A percentile compares a stretch with the other conserved stretches of the same genome.
phyloP scores from a whole-genome alignment of 306 rosid species.

The Gastrolobium villosum region DNA sequence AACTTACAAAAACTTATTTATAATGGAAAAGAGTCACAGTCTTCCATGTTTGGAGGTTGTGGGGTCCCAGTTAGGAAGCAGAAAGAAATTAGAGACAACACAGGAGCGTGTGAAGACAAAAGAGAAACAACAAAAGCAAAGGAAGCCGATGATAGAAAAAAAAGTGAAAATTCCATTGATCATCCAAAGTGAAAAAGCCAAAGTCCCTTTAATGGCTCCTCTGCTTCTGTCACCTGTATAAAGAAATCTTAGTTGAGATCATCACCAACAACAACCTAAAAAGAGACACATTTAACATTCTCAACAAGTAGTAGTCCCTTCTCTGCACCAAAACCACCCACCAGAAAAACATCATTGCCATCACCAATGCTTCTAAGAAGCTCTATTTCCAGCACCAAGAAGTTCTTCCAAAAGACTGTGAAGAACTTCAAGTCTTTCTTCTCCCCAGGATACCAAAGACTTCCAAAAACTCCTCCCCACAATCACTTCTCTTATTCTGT shows the following conservation, averaged over 20 bases:
- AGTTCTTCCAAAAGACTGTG: constrained; percentile 76
- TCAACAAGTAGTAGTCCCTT: constrained; percentile 37
- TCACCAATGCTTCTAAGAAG: constrained; percentile 72
- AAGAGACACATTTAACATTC: constrained; percentile 39
- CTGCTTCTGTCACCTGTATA: constrained; percentile 50
- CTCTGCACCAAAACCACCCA: constrained; percentile 40
- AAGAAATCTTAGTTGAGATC: constrained; percentile 58
- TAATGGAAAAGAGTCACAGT: constrained; percentile 38
- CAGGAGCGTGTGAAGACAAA: constrained; percentile 66
- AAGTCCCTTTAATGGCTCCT: constrained; percentile 65
- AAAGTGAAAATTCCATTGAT: constrained; percentile 19
- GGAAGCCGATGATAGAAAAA: constrained; percentile 11
- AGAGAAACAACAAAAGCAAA: constrained; percentile 48
- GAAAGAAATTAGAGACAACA: constrained; percentile 42
- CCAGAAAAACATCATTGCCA: constrained; percentile 24
- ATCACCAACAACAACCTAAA: constrained; percentile 49
- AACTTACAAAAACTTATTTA: constrained; percentile 41
- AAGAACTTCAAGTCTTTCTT: constrained; percentile 77
- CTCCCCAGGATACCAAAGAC: constrained; percentile 66
- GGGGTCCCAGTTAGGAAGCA: constrained; percentile 58
- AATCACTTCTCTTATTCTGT: constrained; percentile 47
- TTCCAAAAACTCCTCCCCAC: constrained; percentile 71
- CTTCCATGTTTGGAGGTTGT: constrained; percentile 46
- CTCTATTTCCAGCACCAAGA: constrained; percentile 78
- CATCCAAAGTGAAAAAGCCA: constrained; percentile 28